Conservation (phyloP, 768 basidiomycete genomes). For the Calocybe cyanea region DNA sequence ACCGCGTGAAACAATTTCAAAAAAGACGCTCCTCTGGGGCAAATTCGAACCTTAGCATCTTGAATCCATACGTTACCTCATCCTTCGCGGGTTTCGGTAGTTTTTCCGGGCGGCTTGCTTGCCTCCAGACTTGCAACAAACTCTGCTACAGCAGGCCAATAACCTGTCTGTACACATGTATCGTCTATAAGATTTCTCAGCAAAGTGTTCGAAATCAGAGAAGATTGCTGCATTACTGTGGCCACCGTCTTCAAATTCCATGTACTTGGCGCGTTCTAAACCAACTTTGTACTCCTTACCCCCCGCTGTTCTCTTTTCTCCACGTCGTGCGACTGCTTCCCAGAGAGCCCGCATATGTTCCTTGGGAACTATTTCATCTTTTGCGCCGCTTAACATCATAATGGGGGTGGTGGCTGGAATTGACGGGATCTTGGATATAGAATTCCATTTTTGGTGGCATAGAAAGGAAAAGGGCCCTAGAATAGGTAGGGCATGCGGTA, state of each 20-base stretch:
- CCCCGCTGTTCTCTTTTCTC: slow-evolving; percentile 37
- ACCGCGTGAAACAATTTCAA: neutral
- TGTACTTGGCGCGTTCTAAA: slow-evolving; percentile 49
- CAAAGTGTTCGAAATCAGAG: neutral
- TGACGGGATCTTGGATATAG: slow-evolving; percentile 31
- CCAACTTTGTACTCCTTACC: slow-evolving; percentile 43
- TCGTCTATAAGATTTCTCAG: slow-evolving; percentile 35
- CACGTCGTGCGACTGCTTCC: slow-evolving; percentile 56
- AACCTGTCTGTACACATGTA: slow-evolving; percentile 52
- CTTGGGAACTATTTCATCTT: slow-evolving; percentile 72
- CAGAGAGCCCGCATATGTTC: slow-evolving; percentile 75
- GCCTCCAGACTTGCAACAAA: slow-evolving; percentile 68
- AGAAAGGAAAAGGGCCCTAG: slow-evolving; percentile 7
- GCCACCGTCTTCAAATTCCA: slow-evolving; percentile 50
- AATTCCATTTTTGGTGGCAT: slow-evolving; percentile 16
- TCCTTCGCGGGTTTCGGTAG: neutral
- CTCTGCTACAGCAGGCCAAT: slow-evolving; percentile 48
- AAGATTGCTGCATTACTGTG: slow-evolving; percentile 43
- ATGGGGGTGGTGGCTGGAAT: slow-evolving; percentile 69
- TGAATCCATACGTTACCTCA: too few species aligned
- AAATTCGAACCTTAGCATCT: too few species aligned
- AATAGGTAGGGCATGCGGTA: slow-evolving; percentile 74
- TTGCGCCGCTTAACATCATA: slow-evolving; percentile 73
- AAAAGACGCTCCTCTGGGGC: neutral
- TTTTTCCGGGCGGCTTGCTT: slow-evolving; percentile 64